Evolutionary conservation across 345 rosid genomes (phyloP).

Genomic region (Psidium guajava): DNA sequence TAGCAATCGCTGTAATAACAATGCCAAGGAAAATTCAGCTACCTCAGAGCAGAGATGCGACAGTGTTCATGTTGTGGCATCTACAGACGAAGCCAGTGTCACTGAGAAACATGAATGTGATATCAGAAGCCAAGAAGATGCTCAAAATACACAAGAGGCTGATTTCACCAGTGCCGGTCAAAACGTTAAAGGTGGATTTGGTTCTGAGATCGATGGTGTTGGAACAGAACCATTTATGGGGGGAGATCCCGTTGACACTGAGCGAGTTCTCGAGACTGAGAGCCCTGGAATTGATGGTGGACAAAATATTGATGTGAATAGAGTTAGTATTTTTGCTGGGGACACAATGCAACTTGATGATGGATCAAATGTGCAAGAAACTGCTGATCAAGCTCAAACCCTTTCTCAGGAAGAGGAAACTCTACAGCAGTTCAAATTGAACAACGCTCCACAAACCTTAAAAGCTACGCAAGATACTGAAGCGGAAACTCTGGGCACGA

Average conservation of each 20-base stretch:
- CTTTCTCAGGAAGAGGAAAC: conserved; percentile 5
- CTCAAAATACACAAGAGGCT: conserved; percentile 69
- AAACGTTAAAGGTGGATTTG: conserved; percentile 53
- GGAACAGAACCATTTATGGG: conserved; percentile 44
- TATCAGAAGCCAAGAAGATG: conserved; percentile 52
- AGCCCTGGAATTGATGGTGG: conserved; percentile 41
- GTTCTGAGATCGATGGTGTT: conserved; percentile 69
- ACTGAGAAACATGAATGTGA: conserved; percentile 90
- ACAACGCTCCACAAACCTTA: conserved; percentile 20
- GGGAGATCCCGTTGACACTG: conserved; percentile 19
- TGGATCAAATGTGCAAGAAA: conserved; percentile 40
- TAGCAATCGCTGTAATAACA: conserved; percentile 7
- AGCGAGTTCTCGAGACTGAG: conserved; percentile 71
- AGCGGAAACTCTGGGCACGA: conserved; percentile 49
- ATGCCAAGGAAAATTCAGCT: conserved; percentile 36
- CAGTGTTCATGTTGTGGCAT: conserved; percentile 22
- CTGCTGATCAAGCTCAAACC: conserved; percentile 20
- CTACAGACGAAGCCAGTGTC: conserved; percentile 59
- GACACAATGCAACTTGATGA: conserved; percentile 85
- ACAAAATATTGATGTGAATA: conserved; percentile 24
- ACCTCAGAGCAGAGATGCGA: conserved; percentile 38
- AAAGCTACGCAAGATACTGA: conserved; percentile 49
- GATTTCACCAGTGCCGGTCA: conserved; percentile 46
- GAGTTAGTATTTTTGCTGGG: conserved; percentile 25
- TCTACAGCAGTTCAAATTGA: conserved; percentile 10